phyloP scores from a whole-genome alignment of 176 grass and related monocot genomes.

The Lolium rigidum region DNA sequence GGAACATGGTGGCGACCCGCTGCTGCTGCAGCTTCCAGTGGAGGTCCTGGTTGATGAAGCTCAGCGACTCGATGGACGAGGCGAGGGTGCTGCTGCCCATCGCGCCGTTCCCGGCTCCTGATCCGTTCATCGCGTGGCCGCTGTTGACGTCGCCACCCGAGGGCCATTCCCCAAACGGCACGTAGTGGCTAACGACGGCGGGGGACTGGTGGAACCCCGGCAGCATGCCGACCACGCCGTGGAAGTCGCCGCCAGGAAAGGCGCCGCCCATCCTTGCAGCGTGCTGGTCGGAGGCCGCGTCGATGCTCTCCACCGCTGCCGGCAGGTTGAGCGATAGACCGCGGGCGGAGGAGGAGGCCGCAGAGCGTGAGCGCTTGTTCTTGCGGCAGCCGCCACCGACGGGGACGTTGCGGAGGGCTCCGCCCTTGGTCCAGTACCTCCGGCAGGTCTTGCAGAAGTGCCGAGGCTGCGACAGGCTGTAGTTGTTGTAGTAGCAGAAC shows the following conservation, averaged over 20 bases:
- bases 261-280: slow-evolving; percentile 34
- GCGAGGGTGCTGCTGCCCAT: slow-evolving; percentile 60
- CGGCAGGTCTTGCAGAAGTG: slow-evolving; percentile 99
- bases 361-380: slow-evolving; percentile 85
- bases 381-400: slow-evolving; percentile 92
- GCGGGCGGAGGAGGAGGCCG: slow-evolving; percentile 37
- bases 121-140: slow-evolving; percentile 3
- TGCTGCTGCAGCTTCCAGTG: slow-evolving; percentile 98
- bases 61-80: slow-evolving; percentile 92
- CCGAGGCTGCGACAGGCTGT: slow-evolving; percentile 87
- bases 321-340: slow-evolving; percentile 43
- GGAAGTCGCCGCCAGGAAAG: slow-evolving; percentile 51
- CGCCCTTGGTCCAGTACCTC: slow-evolving; percentile 97
- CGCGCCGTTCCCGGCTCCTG: slow-evolving; percentile 17
- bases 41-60: slow-evolving; percentile 98
- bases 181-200: slow-evolving; percentile 53
- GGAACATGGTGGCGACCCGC: slow-evolving; percentile 70
- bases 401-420: slow-evolving; percentile 94
- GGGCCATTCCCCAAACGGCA: slow-evolving; percentile 63
- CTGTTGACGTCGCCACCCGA: slow-evolving; percentile 17
- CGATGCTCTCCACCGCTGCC: slow-evolving; percentile 14
- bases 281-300: slow-evolving; percentile 27
- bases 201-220: slow-evolving; percentile 48
- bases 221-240: slow-evolving; percentile 46
- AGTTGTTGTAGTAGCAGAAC: slow-evolving; percentile 99